Percentiles rank a stretch among this genome's conserved stretches.
Conservation (phyloP, 805 yeast genomes). For the Wickerhamiella azymoides region DNA sequence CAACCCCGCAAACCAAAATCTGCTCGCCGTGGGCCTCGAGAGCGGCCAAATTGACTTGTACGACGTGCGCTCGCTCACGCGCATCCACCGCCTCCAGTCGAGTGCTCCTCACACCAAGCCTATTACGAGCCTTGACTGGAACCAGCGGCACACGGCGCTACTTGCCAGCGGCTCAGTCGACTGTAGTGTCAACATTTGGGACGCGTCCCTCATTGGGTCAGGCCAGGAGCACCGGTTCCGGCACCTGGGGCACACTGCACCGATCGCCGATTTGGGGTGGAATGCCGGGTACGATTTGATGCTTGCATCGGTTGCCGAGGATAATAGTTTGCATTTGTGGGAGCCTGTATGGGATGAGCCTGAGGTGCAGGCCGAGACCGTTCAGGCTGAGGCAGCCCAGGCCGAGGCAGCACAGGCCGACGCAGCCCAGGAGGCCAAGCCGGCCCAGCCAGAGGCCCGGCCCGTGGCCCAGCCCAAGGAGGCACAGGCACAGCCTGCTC, state of each 20-base stretch:
- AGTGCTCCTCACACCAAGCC: conserved; percentile 36
- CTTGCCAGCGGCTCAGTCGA: conserved; percentile 55
- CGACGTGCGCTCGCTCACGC: conserved; percentile 45
- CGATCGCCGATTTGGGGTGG: conserved; percentile 78
- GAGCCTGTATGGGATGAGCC: conserved; percentile 32
- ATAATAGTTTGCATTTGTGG: conserved; percentile 82
- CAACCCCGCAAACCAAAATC: conserved; percentile 40
- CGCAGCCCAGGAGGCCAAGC: no score
- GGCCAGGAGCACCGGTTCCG: conserved; percentile 32
- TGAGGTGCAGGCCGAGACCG: no score
- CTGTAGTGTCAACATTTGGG: conserved; percentile 31
- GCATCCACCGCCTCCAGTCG: conserved; percentile 16
- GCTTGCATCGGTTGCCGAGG: conserved; percentile 67
- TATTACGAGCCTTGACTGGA: conserved; percentile 62
- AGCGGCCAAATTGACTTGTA: conserved; percentile 42
- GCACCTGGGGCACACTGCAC: conserved; percentile 82
- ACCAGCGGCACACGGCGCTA: conserved; percentile 38
- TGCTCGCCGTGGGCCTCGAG: conserved; percentile 56
- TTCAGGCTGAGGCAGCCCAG: no score
- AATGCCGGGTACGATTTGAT: conserved; percentile 55
- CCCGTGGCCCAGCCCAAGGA: no score
- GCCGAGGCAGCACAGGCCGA: no score
- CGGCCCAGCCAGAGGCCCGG: no score
- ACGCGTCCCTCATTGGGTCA: conserved; percentile 10
- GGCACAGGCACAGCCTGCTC: no score